Evolutionary conservation across 495 filamentous ascomycete genomes (phyloP).

Genomic region (Xylaria flabelliformis): DNA sequence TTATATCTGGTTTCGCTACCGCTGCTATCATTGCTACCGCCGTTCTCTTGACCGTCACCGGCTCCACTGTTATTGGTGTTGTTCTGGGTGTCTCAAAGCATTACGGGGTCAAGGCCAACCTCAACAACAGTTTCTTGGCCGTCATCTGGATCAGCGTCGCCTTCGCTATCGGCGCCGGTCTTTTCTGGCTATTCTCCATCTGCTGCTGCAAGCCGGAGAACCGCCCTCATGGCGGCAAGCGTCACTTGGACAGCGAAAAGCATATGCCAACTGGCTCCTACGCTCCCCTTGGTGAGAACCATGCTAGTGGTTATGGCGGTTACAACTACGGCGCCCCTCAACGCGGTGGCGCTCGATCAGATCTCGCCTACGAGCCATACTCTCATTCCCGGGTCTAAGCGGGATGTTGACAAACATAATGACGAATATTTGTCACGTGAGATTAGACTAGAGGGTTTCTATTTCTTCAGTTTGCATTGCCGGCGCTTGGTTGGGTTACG

Average conservation of each 20-base stretch:
- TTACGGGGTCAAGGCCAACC: slow-evolving; percentile 67
- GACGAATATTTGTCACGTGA: not conserved
- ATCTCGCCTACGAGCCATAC: slow-evolving; percentile 62
- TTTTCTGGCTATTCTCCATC: slow-evolving; percentile 90
- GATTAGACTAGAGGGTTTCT: slow-evolving; percentile 9
- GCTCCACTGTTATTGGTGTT: slow-evolving; percentile 68
- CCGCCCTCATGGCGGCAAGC: slow-evolving; percentile 34
- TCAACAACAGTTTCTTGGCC: slow-evolving; percentile 72
- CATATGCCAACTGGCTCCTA: slow-evolving; percentile 49
- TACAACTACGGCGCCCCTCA: slow-evolving; percentile 46
- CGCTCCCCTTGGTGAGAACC: slow-evolving; percentile 50
- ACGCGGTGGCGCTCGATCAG: slow-evolving; percentile 43
- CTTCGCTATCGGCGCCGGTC: slow-evolving; percentile 70
- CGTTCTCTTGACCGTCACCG: slow-evolving; percentile 64
- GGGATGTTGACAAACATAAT: not conserved
- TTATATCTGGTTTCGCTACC: slow-evolving; percentile 59
- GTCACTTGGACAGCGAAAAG: slow-evolving; percentile 53
- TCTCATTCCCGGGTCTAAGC: slow-evolving; percentile 45
- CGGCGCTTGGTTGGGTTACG: slow-evolving; percentile 41
- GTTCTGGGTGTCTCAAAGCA: slow-evolving; percentile 67
- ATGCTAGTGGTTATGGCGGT: slow-evolving; percentile 35
- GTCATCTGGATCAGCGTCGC: slow-evolving; percentile 79
- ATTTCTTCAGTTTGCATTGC: slow-evolving; percentile 35
- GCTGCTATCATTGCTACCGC: slow-evolving; percentile 67
- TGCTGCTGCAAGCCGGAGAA: slow-evolving; percentile 79